Base-by-base conservation (phyloP, 805 yeast genomes). In the Cephaloascus albidus region DNA sequence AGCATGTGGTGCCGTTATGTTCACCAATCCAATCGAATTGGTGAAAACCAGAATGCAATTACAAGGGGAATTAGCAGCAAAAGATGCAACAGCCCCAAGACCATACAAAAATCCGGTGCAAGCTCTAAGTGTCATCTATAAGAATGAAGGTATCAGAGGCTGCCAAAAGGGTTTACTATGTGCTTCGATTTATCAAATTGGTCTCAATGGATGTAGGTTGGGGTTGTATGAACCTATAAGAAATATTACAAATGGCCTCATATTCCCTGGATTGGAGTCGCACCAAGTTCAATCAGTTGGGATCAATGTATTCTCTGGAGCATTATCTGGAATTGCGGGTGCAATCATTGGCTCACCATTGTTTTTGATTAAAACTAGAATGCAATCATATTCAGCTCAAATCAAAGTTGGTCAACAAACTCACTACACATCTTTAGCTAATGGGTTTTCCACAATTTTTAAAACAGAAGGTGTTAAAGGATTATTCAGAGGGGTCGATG, bases 1-100 rank as follows among this genome's bases (percentile, higher is more conserved):
- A 3, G 97, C 97, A 3, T 89, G 97, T 66, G 93, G 95, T 40
- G 97, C 98, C 0, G 98, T 93, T 35, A 90, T 97, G 0, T 81
- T 90, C 55, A 89, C 97, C 3, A 93, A 93, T 57, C 98, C 98
- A 4, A 82, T 93, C 45, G 98, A 93, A 60, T 68, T 93, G 45
- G 87, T 90, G 49, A 93, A 93, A 64, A 93, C 95, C 6, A 70
- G 97, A 63, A 85, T 90, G 95, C 98, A 93, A 60, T 68, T 93
- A 36, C 97, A 93, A 60, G 98, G 98, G 43, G 97, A 93, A 61
- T 68, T 90, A 38, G 65, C 76, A 10, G 69, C 81, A 12, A 62
- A 71, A 8, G 57, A 68, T 26, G 68, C 63, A 4, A 63, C 71
- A 33, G 71, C 69, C 18, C 70, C 80, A 1, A 66, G 54, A 40